These are phyloP conservation scores for Dictyostelium discoideum DNA, from an alignment of 78 protist species.

Conservation along the genomic window DNA sequence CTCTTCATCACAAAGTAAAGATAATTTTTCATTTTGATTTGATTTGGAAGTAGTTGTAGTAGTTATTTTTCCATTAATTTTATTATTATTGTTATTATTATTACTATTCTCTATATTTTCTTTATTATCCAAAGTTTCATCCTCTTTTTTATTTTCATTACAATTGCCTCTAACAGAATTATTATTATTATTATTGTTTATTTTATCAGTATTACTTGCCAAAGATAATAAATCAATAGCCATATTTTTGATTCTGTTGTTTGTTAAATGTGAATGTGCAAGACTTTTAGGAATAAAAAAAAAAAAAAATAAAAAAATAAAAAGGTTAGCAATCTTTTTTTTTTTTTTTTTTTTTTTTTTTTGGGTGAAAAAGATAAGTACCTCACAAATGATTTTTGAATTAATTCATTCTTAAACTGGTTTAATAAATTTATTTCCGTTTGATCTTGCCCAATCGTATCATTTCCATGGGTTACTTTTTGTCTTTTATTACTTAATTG, in stretches of 20 bases:
- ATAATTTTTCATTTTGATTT: neutral
- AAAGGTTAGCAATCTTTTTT: neutral
- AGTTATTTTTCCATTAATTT: neutral
- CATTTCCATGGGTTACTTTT: neutral
- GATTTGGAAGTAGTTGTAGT: neutral
- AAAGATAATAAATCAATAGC: neutral
- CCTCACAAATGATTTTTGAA: neutral
- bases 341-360: neutral
- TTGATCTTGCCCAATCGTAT: neutral
- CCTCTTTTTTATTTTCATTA: neutral
- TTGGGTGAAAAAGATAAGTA: neutral
- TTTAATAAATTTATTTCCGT: conserved; percentile 2
- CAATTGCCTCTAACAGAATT: neutral
- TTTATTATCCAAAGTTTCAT: neutral
- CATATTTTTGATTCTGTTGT: neutral
- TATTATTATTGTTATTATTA: neutral
- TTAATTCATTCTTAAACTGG: neutral
- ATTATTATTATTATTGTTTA: neutral
- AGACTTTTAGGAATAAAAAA: neutral
- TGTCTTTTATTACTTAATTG: conserved; percentile 2
- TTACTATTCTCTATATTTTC: neutral
- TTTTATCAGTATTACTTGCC: neutral
- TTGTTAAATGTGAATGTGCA: neutral
- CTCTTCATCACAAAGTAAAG: conserved; percentile 16
- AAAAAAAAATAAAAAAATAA: neutral